phyloP scores from a whole-genome alignment of 306 rosid genomes.

The Sicyos edulis region DNA sequence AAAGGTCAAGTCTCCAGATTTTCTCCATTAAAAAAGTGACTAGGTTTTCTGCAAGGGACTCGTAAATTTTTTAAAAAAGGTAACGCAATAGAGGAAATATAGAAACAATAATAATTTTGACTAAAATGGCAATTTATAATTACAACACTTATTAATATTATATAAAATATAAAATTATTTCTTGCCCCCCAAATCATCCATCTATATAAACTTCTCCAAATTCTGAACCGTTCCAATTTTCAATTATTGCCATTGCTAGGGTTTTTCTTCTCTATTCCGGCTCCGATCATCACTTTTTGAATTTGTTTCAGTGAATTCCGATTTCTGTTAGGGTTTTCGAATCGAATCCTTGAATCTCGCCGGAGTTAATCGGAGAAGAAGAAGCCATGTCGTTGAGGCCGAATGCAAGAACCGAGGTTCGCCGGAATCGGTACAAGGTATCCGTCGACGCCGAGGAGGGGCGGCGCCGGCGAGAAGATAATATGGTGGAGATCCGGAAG shows the following conservation, averaged over 20 bases:
- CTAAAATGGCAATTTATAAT: not conserved
- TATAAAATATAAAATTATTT: not conserved
- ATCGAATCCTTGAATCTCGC: conserved; percentile 45
- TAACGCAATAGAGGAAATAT: not conserved
- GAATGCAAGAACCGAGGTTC: conserved; percentile 60
- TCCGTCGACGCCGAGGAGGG: conserved; percentile 75
- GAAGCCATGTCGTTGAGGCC: conserved; percentile 61
- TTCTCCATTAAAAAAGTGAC: too few species aligned
- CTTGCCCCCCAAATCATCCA: not conserved
- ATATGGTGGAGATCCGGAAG: conserved; percentile 78
- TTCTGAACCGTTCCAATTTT: not conserved
- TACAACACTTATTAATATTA: not conserved
- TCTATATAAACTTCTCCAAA: not conserved
- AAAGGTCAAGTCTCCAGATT: not conserved
- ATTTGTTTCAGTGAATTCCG: not conserved
- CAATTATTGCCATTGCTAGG: conserved; percentile 25
- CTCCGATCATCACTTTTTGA: not conserved
- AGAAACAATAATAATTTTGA: not conserved
- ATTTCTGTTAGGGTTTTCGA: not conserved
- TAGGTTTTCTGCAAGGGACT: too few species aligned
- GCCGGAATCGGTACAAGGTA: conserved; percentile 74
- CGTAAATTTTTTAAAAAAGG: not conserved
- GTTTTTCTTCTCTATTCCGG: conserved; percentile 21
- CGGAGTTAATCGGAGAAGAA: not conserved
- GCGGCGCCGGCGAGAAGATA: conserved; percentile 66